Evolutionary conservation across 305 asterid species (phyloP), one percentile per base, ranked within the genome.

Genomic region (Fraxinus sp.): DNA sequence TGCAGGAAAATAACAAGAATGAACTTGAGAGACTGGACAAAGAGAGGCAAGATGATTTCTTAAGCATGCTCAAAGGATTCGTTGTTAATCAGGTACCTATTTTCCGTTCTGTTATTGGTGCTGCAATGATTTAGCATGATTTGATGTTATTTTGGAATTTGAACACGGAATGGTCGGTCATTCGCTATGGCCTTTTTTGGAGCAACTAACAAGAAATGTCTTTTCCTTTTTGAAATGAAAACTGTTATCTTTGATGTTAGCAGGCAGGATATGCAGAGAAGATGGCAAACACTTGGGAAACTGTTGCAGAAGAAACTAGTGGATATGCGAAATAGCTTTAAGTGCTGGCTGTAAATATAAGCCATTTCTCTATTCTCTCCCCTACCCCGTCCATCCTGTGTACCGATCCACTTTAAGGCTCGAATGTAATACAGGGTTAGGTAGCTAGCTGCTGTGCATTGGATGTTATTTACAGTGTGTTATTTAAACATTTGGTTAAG

Each of bases 261-360:
- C 97, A 95, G 99, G 98, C 94, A 74, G 99, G 99, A 81, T 95
- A 95, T 85, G 99, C 99, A 44, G 98, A 95, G 90, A 94, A 95
- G 93, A 93, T 94, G 94, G 97, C 96, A 18, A 88, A 73, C 16
- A 97, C 94, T 77, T 95, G 99, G 98, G 95, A 90, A 79, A 84
- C 90, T 2, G 95, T 95, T 81, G 97, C 96, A 18, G 91, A 92
- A 81, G 96, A 94, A 95, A 92, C 99, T 71, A 88, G 94, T 79
- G 90, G 85, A 84, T 91, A 90, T 78, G 90, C 22, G 26, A 90
- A 84, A 86, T 77, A 59, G 74, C 73, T 79, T 79, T 74, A 83
- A 82, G 79, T 44, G 80, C 64, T 73, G 86, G 78, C 72, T 73
- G 87, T 89, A 85, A 70, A 90, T 84, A 84, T 68, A 77, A 68